Conservation (phyloP, 192 early-diverging fungal species). For the Mortierella claussenii region DNA sequence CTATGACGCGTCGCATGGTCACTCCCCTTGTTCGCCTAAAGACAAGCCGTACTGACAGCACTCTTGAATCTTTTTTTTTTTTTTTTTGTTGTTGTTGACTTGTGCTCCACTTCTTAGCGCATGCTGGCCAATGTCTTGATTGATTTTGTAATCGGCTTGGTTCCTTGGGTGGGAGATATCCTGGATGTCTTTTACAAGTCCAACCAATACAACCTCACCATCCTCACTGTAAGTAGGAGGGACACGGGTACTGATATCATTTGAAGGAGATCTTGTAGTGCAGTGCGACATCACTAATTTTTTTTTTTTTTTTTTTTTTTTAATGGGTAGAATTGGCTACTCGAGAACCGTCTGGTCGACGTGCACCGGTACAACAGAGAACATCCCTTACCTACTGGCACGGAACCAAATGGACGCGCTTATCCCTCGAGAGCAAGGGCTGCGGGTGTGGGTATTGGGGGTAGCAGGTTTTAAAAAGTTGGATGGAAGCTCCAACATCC, state of each 20-base stretch:
- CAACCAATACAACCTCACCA: constrained; percentile 48
- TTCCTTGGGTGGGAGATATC: constrained; percentile 44
- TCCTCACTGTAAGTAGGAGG: constrained; percentile 45
- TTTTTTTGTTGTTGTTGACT: neutral
- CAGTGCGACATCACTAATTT: too few species aligned
- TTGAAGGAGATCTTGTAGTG: too few species aligned
- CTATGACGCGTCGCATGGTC: too few species aligned
- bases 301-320: neutral
- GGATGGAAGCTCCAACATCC: neutral
- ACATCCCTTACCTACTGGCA: constrained; percentile 28
- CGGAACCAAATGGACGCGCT: constrained; percentile 71
- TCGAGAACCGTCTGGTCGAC: constrained; percentile 37
- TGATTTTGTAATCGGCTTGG: constrained; percentile 35
- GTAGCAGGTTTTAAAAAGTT: neutral
- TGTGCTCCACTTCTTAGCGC: constrained; percentile 6
- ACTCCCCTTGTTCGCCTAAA: too few species aligned
- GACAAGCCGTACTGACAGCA: too few species aligned
- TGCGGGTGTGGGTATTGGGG: constrained; percentile 22
- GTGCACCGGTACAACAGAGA: constrained; percentile 38
- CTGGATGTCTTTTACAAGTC: constrained; percentile 51
- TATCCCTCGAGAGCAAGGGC: constrained; percentile 16
- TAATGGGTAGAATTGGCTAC: constrained; percentile 27
- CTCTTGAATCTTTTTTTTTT: neutral
- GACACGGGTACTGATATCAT: too few species aligned
- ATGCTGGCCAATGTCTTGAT: constrained; percentile 42